Percentiles rank a stretch among this genome's conserved stretches.
These are phyloP conservation scores for Candida suzukii DNA, from an alignment of 805 yeast species.

Conservation along the genomic window DNA sequence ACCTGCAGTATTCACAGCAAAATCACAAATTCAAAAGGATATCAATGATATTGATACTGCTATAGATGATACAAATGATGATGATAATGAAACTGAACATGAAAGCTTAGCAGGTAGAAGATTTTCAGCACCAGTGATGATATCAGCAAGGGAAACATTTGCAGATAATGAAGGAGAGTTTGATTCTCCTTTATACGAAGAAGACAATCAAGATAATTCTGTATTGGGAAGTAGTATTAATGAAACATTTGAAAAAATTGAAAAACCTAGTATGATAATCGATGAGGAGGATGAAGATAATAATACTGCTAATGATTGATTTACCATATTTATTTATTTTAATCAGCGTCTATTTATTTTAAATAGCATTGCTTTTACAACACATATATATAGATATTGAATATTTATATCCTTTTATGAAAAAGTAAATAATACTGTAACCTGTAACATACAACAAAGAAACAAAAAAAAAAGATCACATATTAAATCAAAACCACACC, in stretches of 20 bases:
- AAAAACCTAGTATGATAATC: constrained; percentile 3
- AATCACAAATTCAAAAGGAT: constrained; percentile 28
- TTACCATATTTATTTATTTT: no score
- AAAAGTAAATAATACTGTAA: no score
- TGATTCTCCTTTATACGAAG: neutral
- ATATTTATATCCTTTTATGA: no score
- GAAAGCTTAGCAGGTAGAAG: neutral
- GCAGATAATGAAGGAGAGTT: neutral
- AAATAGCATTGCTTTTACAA: no score
- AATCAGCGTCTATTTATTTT: no score
- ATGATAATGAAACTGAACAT: neutral
- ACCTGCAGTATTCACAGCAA: neutral
- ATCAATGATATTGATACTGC: constrained; percentile 15
- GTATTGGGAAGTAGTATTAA: constrained; percentile 5
- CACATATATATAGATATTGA: no score
- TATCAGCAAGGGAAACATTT: neutral
- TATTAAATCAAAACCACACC: no score
- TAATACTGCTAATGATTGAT: neutral
- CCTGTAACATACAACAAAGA: no score
- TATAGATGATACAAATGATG: neutral
- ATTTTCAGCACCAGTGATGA: neutral
- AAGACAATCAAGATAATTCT: neutral
- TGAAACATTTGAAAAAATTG: constrained; percentile 21
- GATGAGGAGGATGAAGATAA: neutral
- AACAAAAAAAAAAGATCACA: no score